Percentiles rank a stretch among this genome's conserved stretches.
These are phyloP conservation scores for Colletotrichum horii DNA, from an alignment of 2,329 filamentous ascomycete genomes.

Conservation along the genomic window DNA sequence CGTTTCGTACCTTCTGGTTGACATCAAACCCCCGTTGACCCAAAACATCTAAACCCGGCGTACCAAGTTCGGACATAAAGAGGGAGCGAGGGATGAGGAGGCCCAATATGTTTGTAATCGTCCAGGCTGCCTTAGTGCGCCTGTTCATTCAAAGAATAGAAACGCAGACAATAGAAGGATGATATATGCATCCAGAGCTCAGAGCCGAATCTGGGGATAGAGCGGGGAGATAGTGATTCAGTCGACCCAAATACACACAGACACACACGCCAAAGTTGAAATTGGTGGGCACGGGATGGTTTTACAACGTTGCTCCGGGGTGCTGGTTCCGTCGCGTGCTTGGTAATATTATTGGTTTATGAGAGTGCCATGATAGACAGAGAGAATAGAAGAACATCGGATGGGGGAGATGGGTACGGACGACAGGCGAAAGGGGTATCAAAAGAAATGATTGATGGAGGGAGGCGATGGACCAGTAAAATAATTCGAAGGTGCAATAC, in stretches of 20 bases:
- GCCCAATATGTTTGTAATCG: no score
- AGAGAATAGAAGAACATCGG: not conserved
- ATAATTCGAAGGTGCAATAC: not conserved
- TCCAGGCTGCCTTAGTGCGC: not conserved
- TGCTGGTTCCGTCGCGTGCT: not conserved
- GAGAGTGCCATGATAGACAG: not conserved
- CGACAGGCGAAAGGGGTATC: not conserved
- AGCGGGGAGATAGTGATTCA: no score
- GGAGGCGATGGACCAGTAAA: not conserved
- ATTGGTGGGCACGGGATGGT: not conserved
- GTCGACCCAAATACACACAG: no score
- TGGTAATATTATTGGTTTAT: not conserved
- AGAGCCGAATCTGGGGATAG: not conserved
- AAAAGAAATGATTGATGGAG: not conserved
- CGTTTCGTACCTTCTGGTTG: no score
- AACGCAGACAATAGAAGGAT: not conserved
- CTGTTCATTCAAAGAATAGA: not conserved
- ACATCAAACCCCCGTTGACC: no score
- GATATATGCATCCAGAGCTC: not conserved
- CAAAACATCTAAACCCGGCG: no score
- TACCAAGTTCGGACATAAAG: no score
- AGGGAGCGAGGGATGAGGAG: no score
- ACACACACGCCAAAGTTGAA: not conserved
- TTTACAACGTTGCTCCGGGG: not conserved
- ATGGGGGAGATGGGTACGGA: not conserved